A percentile compares a stretch with the other conserved stretches of the same genome.
Evolutionary conservation across 768 basidiomycete genomes (phyloP).

Genomic region (Suillus tomentosus): DNA sequence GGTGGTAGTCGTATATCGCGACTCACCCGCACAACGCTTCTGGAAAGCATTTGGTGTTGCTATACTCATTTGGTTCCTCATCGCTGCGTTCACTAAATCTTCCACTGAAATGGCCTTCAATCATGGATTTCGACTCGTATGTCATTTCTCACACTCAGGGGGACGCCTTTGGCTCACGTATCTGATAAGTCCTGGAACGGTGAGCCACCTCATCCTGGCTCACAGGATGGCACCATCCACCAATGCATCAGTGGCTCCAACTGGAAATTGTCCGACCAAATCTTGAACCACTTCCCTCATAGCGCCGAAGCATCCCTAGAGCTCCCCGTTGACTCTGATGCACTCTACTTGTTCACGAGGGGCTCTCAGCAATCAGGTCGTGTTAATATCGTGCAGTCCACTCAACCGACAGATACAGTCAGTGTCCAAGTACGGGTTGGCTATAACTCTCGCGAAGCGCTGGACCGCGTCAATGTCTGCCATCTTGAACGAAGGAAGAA

Average conservation of each 20-base stretch:
- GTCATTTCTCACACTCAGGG: background rate
- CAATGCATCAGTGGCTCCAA: conserved; percentile 22
- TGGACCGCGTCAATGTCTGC: conserved; percentile 33
- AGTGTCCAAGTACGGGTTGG: conserved; percentile 32
- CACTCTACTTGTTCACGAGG: conserved; percentile 32
- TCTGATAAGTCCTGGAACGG: background rate
- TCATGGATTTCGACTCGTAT: background rate
- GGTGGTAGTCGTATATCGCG: background rate
- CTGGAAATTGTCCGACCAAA: conserved; percentile 19
- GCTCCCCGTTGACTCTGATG: conserved; percentile 34
- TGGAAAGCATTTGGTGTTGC: conserved; percentile 29
- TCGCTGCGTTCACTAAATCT: conserved; percentile 8
- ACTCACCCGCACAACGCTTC: conserved; percentile 23
- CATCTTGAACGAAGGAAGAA: conserved; percentile 25
- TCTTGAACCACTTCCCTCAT: conserved; percentile 21
- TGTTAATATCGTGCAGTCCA: conserved; percentile 33
- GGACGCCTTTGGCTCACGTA: background rate
- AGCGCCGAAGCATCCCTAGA: conserved; percentile 31
- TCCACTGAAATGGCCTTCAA: conserved; percentile 1
- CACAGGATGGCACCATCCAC: conserved; percentile 9
- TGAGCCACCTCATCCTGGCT: background rate
- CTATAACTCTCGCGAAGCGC: conserved; percentile 19
- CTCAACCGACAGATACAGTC: conserved; percentile 28
- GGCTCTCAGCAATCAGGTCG: conserved; percentile 31
- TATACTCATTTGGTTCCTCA: conserved; percentile 24